Base-by-base conservation (phyloP, 1,284 basidiomycete species). In the Ganoderma lucidum region DNA sequence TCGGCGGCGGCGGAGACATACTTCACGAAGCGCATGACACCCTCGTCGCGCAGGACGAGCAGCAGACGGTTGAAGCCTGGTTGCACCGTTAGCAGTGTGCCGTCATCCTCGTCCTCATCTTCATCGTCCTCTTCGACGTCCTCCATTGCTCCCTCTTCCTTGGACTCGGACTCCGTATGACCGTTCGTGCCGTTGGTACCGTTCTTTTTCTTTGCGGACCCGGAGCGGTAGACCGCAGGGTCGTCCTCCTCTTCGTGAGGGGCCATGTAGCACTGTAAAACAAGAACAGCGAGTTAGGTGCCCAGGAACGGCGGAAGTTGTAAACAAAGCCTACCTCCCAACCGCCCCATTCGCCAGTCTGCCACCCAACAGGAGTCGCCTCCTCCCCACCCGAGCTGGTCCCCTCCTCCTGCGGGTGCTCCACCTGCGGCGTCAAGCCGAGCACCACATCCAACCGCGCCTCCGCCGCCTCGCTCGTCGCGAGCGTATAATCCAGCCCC, bases 401-500 rank as follows among this genome's bases (percentile, higher is more conserved):
- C 58, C 78, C 82, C 51, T 51, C 77, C 56, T 78, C 80, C 70
- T 78, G 79, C 41, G 80, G 73, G 80, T 80, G 73, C 64, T 81
- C 81, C 5, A 86, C 84, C 77, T 91, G 88, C 30, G 96, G 96
- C 32, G 96, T 98, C 72, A 98, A 82, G 12, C 94, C 95, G n/a
- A 99, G 86, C 68, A 94, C 93, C 14, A 96, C 90, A 78, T 99
- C 97, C 73, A 99, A 83, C 71, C 95, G 84, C 55, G 91, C 90
- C 78, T 96, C 94, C 69, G 85, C 87, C 71, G 94, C 93, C 76
- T 97, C 94, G 69, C 95, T 94, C 72, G 93, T 93, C 41, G 97
- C 97, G 0, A 99, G 88, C 23, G 97, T 98, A 80, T 99, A 99
- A 81, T 99, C 97, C 74, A 99, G 83, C 0, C 96, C 97, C 0